Evolutionary conservation across 2,329 filamentous ascomycete genomes (phyloP).

Genomic region (Aschersonia sp.): DNA sequence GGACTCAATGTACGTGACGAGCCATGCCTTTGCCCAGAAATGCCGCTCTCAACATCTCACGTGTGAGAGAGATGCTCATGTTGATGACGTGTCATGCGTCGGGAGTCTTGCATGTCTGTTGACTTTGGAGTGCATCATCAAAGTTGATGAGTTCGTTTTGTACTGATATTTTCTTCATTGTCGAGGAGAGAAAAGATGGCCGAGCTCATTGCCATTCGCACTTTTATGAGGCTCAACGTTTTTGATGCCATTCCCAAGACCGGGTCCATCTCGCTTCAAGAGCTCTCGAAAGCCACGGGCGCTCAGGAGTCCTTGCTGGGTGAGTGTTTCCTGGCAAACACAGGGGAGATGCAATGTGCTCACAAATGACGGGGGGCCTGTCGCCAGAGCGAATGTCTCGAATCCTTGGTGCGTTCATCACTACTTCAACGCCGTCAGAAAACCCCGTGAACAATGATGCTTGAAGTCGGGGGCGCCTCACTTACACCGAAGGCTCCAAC

Average conservation of each 20-base stretch:
- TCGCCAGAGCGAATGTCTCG: constrained; percentile 13
- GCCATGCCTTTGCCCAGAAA: neutral
- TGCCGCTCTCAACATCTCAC: no score
- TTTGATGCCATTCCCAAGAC: constrained; percentile 13
- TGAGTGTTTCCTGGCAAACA: constrained; percentile 2
- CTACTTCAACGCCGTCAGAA: neutral
- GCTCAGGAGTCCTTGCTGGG: constrained; percentile 15
- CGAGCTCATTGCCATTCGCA: constrained; percentile 14
- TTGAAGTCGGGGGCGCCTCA: neutral
- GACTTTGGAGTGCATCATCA: neutral
- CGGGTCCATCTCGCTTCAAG: constrained; percentile 13
- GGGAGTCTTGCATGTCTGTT: neutral
- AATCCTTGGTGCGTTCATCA: constrained; percentile 9
- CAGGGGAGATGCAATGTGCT: neutral
- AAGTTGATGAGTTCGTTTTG: neutral
- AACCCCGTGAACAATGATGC: neutral
- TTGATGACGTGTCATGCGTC: neutral
- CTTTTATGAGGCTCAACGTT: constrained; percentile 15
- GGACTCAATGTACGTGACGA: constrained; percentile 13
- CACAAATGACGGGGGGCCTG: neutral
- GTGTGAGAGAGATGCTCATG: neutral
- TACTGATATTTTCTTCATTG: neutral
- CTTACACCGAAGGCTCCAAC: neutral
- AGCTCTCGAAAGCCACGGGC: constrained; percentile 12
- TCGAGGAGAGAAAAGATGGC: constrained; percentile 11